Base-by-base conservation (phyloP, 495 filamentous ascomycete species). In the Daldinia vernicosa region DNA sequence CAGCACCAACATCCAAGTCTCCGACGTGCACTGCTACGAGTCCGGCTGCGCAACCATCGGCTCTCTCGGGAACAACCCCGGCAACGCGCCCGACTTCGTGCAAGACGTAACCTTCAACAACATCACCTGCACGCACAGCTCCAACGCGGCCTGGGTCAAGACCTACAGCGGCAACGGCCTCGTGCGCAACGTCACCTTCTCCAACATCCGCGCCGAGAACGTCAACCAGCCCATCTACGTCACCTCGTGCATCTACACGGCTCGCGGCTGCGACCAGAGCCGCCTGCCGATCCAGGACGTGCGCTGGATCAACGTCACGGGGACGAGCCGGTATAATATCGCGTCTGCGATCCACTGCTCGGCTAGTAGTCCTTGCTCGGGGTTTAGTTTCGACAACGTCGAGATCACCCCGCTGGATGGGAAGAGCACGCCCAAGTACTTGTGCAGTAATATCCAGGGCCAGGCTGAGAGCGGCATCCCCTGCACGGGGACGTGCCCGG, bases 161-260 rank as follows among this genome's bases (percentile, higher is more conserved):
- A 86, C 84, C 9, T 86, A 85, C 77, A 77, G 81, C 24, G 83
- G 83, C 7, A 69, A 70, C 3, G 81, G 85, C 26, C 72, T 78
- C 60, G 78, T 87, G 19, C 78, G 80, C 57, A 86, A 87, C 69
- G 77, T 88, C n/a, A 83, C 82, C 3, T 86, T 86, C 70, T 72
- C 76, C 53, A 83, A 87, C 76, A 82, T 87, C 40, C 60, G 72
- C 8, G 70, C 84, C 59, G 75, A 76, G 37, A 80, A 86, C 40
- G 83, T 83, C 72, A 82, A 83, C 75, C 79, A 84, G 80, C 87
- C 86, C 15, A 86, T 89, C 69, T 86, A 88, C 70, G 82, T 89
- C 26, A 86, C 84, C 12, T 58, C 59, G 15, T 89, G 87, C 71
- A 88, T 88, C 73, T 89, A 89, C 76, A 83, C 78, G 24, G 74